Conservation (phyloP, 257 asterid species). For the Rhazya stricta region DNA sequence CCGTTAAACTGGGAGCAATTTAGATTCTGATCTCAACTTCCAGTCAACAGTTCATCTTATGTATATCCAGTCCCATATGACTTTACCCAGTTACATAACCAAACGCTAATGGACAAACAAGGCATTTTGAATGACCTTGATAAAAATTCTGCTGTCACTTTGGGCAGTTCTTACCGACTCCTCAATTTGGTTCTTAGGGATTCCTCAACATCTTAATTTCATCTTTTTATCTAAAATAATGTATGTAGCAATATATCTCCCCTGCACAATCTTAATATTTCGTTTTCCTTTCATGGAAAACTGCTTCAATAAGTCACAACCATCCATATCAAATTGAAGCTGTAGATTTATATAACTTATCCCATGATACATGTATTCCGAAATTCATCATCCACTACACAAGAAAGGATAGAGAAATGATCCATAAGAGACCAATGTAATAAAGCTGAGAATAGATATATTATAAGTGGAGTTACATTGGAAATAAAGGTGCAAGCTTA, state of each 20-base stretch:
- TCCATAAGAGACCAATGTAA: neutral
- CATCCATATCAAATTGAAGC: neutral
- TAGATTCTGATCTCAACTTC: neutral
- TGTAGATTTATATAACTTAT: neutral
- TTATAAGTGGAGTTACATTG: neutral
- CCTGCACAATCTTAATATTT: neutral
- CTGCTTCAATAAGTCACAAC: neutral
- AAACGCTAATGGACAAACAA: neutral
- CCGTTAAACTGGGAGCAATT: neutral
- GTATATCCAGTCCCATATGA: neutral
- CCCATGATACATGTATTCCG: neutral
- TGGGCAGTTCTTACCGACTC: neutral
- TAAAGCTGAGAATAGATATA: neutral
- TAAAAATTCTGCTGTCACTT: neutral
- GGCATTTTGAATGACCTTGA: neutral
- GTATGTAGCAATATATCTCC: neutral
- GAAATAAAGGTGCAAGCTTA: neutral
- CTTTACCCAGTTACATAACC: neutral
- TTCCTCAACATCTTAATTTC: neutral
- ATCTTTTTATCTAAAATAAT: neutral
- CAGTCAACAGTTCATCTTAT: neutral
- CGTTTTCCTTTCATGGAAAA: neutral
- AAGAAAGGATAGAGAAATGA: neutral
- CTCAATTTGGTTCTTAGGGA: neutral
- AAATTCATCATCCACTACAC: neutral